Evolutionary conservation across 75 land plant species (phyloP).

Genomic region (Larix kaempferi): DNA sequence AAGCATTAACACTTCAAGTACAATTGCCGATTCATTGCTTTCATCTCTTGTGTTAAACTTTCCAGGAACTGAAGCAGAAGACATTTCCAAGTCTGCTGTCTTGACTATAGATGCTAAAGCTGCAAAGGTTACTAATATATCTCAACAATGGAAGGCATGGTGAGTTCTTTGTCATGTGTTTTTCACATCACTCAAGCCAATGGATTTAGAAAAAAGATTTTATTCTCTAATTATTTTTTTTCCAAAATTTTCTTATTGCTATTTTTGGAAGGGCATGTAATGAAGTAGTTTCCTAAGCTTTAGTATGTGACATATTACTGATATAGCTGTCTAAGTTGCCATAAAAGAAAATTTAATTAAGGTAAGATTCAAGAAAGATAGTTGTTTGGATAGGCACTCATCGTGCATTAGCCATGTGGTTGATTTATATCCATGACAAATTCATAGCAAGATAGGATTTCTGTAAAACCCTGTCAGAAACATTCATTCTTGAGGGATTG

Average conservation of each 20-base stretch:
- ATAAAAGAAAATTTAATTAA: neutral
- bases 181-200: neutral
- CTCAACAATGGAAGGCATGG: constrained; percentile 54
- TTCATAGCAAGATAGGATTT: too few species aligned
- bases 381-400: too few species aligned
- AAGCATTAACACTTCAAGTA: constrained; percentile 22
- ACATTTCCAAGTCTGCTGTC: constrained; percentile 50
- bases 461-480: too few species aligned
- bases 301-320: neutral
- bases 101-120: constrained; percentile 38
- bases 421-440: too few species aligned
- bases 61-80: constrained; percentile 64
- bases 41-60: constrained; percentile 64
- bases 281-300: neutral
- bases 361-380: neutral
- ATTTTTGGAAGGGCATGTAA: neutral
- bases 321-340: neutral
- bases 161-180: constrained; percentile 17
- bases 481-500: too few species aligned
- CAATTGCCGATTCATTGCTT: constrained; percentile 56
- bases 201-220: neutral
- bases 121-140: constrained; percentile 16
- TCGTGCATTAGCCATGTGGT: too few species aligned
- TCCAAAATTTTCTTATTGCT: neutral
- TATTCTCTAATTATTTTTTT: neutral